Base-by-base conservation (phyloP, 345 rosid species). In the Cardamine chenopodiifolia region DNA sequence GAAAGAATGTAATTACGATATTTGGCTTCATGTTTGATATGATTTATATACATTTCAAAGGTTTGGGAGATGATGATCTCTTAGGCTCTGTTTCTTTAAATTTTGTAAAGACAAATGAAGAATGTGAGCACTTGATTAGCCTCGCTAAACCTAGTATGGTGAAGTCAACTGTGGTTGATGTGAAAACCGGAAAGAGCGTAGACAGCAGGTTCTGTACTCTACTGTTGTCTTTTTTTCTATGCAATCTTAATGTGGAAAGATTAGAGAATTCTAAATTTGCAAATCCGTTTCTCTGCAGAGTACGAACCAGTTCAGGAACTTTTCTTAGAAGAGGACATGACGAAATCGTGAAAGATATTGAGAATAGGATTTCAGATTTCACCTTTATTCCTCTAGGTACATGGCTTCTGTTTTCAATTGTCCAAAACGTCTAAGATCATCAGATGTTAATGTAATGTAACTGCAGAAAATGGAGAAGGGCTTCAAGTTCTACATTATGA, bases 401-500 rank as follows among this genome's bases (percentile, higher is more conserved):
- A 9, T 73, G 18, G 2, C 68, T 49, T 44, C n/a, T 20, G 23
- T 8, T 40, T 26, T 29, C 25, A 17, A 1, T 4, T 20, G 2
- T 28, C 40, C 53, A 69, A 8, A 39, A 8, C 44, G 15, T 39
- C 5, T 39, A 39, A 12, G 44, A 39, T 39, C 47, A 15, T 42
- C 3, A 42, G 47, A 18, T 42, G 35, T 14, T 57, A 34, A 39
- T 8, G 70, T 56, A 67, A 65, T 13, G 58, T 29, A 68, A 76
- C 17, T 77, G 70, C 85, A 91, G 97, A 91, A 52, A 82, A 94
- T 19, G 97, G 98, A 40, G 97, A 91, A 81, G 96, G 97, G 26
- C 93, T 91, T 44, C 97, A 94, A 77, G 67, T 94, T 56, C 93
- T 94, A 28, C 97, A 92, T 57, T 94, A 91, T 53, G 97, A 94